These are phyloP conservation scores for Fusarium phyllophilum DNA, from an alignment of 2,329 filamentous ascomycete species.

Conservation along the genomic window DNA sequence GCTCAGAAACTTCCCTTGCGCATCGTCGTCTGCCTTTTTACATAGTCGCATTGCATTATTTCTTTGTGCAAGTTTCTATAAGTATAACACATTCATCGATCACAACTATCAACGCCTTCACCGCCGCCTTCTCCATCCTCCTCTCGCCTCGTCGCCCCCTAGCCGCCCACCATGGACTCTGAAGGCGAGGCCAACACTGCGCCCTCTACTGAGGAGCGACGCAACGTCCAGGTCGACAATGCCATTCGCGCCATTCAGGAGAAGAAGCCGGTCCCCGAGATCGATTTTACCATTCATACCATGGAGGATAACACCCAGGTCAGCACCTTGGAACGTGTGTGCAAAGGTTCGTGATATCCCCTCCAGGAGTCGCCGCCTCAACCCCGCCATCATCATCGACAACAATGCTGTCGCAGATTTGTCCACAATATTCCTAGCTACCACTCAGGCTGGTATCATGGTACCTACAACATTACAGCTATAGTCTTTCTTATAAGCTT, in stretches of 20 bases:
- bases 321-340: slow-evolving; percentile 93
- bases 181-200: slow-evolving; percentile 52
- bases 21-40: slow-evolving; percentile 1
- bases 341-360: slow-evolving; percentile 80
- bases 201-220: slow-evolving; percentile 55
- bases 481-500: not conserved
- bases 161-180: slow-evolving; percentile 55
- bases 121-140: slow-evolving; percentile 39
- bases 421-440: slow-evolving; percentile 1
- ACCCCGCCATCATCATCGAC: slow-evolving; percentile 37
- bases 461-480: not conserved
- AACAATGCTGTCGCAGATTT: slow-evolving; percentile 25
- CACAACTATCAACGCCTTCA: slow-evolving; percentile 36
- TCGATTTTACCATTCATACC: slow-evolving; percentile 97
- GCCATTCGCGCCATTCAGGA: slow-evolving; percentile 90
- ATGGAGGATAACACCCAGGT: slow-evolving; percentile 98
- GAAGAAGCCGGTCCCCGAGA: slow-evolving; percentile 96
- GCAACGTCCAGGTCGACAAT: slow-evolving; percentile 80
- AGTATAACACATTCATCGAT: slow-evolving; percentile 12
- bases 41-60: slow-evolving; percentile 24
- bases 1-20: not conserved
- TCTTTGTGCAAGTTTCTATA: slow-evolving; percentile 10
- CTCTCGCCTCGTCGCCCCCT: slow-evolving; percentile 27
- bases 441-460: not conserved
- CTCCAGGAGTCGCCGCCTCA: slow-evolving; percentile 29